Conservation (phyloP, 2,329 filamentous ascomycete genomes). For the Lasiodiplodia citricola region DNA sequence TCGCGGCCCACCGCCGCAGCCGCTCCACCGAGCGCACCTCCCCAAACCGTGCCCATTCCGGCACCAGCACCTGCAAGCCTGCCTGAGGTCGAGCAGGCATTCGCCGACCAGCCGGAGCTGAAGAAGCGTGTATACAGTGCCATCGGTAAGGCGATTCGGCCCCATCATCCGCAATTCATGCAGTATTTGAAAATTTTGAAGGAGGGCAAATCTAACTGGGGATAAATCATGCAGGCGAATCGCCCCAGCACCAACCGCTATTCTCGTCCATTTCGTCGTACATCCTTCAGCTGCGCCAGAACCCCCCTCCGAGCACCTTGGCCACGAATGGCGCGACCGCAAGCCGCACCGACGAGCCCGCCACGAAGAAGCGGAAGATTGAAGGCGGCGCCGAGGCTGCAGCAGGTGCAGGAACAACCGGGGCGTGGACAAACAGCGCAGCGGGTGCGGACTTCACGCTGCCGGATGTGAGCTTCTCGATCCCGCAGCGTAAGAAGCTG, state of each 20-base stretch:
- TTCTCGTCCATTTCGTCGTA: constrained; percentile 28
- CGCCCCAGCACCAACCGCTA: constrained; percentile 22
- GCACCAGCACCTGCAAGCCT: background rate
- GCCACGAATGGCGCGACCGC: constrained; percentile 7
- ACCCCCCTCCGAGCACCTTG: background rate
- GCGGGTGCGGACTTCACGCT: constrained; percentile 39
- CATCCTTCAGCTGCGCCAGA: constrained; percentile 22
- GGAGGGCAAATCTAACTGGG: background rate
- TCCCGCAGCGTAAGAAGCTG: constrained; percentile 69
- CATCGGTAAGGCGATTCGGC: constrained; percentile 36
- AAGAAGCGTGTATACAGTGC: constrained; percentile 45
- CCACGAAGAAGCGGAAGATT: constrained; percentile 47
- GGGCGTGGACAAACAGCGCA: constrained; percentile 33
- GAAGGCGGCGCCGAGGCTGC: constrained; percentile 31
- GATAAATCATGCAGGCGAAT: constrained; percentile 3
- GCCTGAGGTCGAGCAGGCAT: constrained; percentile 32
- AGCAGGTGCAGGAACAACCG: constrained; percentile 9
- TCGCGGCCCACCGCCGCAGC: constrained; percentile 21
- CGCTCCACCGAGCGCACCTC: background rate
- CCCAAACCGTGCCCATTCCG: background rate
- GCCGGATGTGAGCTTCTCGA: constrained; percentile 63
- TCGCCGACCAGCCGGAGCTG: constrained; percentile 41
- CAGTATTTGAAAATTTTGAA: background rate
- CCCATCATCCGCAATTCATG: background rate
- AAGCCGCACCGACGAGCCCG: constrained; percentile 32